These are phyloP conservation scores for Cyberlindnera sargentensis DNA, from an alignment of 805 yeast species.

Conservation along the genomic window DNA sequence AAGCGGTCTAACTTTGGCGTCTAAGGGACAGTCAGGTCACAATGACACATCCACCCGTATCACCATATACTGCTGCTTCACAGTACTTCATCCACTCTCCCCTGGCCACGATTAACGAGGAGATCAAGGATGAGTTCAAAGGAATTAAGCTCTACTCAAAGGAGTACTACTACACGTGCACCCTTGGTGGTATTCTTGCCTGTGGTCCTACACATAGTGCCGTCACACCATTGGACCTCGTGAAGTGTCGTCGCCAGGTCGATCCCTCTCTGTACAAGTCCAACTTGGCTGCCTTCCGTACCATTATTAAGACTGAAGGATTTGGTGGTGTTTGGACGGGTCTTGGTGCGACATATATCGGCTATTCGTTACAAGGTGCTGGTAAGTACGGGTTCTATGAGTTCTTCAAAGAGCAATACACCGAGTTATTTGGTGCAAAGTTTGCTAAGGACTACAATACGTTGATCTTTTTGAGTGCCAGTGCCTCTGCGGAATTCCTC, in stretches of 20 bases:
- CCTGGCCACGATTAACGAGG: conserved; percentile 4
- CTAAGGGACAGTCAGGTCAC: too few relatives aligned
- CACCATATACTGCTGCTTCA: not conserved
- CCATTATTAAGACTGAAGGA: conserved; percentile 72
- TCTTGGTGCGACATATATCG: conserved; percentile 85
- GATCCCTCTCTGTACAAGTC: conserved; percentile 64
- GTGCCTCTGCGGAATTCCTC: conserved; percentile 90
- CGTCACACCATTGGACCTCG: conserved; percentile 89
- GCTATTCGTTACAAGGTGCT: conserved; percentile 94
- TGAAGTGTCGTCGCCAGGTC: conserved; percentile 91
- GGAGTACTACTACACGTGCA: conserved; percentile 49
- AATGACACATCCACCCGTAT: not conserved
- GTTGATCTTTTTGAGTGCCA: conserved; percentile 69
- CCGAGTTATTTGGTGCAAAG: conserved; percentile 59
- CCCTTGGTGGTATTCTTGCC: conserved; percentile 63
- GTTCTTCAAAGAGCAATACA: conserved; percentile 74
- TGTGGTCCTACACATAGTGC: conserved; percentile 97
- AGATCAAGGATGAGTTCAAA: conserved; percentile 11
- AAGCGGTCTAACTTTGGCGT: too few relatives aligned
- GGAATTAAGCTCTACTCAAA: conserved; percentile 23
- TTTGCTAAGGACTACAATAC: conserved; percentile 60
- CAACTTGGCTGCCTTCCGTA: conserved; percentile 74
- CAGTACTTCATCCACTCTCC: conserved; percentile 10
- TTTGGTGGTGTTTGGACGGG: conserved; percentile 75
- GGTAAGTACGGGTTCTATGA: conserved; percentile 97